Percentiles rank a stretch among this genome's conserved stretches.
These are phyloP conservation scores for Postia placenta DNA, from an alignment of 768 basidiomycete species.

Conservation along the genomic window DNA sequence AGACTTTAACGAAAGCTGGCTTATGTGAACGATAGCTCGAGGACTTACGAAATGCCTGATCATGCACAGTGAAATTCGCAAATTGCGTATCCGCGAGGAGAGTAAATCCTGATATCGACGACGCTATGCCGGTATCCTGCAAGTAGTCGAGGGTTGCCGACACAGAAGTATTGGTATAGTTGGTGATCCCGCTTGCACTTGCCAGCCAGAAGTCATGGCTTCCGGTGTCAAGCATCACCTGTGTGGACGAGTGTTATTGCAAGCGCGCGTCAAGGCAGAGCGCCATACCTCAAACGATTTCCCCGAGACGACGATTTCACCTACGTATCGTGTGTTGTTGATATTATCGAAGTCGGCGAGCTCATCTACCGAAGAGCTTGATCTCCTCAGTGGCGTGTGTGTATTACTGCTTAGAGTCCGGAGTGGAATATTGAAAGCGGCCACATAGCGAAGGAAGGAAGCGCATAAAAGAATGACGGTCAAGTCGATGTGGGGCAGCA, in stretches of 20 bases:
- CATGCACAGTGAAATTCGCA: not conserved
- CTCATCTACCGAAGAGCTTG: not conserved
- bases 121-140: not conserved
- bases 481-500: too few relatives aligned
- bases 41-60: slow-evolving; percentile 2
- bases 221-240: slow-evolving; percentile 5
- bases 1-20: too few relatives aligned
- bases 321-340: not conserved
- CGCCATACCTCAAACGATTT: not conserved
- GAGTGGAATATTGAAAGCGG: too few relatives aligned
- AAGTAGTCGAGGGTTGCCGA: not conserved
- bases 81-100: not conserved
- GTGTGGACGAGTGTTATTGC: not conserved
- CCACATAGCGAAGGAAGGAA: too few relatives aligned
- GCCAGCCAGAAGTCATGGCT: slow-evolving; percentile 4
- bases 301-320: not conserved
- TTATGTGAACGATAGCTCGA: too few relatives aligned
- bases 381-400: too few relatives aligned
- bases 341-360: not conserved
- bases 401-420: too few relatives aligned
- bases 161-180: not conserved
- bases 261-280: not conserved
- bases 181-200: not conserved
- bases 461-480: too few relatives aligned
- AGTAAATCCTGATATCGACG: not conserved